Percentiles rank a stretch among this genome's conserved stretches.
phyloP scores from a whole-genome alignment of 2,329 filamentous ascomycete species.

The Nannizzia gypsea region DNA sequence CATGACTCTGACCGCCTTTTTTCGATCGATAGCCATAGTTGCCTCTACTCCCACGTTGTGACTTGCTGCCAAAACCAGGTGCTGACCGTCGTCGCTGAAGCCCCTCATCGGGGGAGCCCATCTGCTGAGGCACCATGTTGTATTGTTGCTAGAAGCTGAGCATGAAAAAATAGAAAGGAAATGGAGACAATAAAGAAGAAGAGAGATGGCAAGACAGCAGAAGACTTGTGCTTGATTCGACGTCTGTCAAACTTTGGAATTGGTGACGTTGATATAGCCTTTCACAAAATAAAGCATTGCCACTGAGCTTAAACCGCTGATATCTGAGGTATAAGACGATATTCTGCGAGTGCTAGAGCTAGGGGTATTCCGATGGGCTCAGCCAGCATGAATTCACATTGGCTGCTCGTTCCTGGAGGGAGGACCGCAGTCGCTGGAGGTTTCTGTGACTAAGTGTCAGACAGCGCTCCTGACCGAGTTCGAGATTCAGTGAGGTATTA shows the following conservation, averaged over 20 bases:
- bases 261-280: not conserved
- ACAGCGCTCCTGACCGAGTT: no score
- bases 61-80: constrained; percentile 8
- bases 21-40: constrained; percentile 12
- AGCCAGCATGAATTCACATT: not conserved
- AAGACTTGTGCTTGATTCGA: not conserved
- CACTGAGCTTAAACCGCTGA: not conserved
- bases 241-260: not conserved
- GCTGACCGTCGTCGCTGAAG: constrained; percentile 7
- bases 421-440: not conserved
- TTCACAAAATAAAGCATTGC: not conserved
- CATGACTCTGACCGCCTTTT: constrained; percentile 12
- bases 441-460: no score
- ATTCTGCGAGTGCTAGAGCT: not conserved
- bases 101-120: not conserved
- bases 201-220: not conserved
- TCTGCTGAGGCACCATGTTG: constrained; percentile 1
- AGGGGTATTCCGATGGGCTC: not conserved
- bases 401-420: not conserved
- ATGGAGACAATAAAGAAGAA: not conserved
- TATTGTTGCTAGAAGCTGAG: not conserved
- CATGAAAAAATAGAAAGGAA: not conserved
- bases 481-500: no score
- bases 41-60: constrained; percentile 12
- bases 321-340: not conserved